Evolutionary conservation across 257 asterid species (phyloP).

Genomic region (Ligustrum vulgare): DNA sequence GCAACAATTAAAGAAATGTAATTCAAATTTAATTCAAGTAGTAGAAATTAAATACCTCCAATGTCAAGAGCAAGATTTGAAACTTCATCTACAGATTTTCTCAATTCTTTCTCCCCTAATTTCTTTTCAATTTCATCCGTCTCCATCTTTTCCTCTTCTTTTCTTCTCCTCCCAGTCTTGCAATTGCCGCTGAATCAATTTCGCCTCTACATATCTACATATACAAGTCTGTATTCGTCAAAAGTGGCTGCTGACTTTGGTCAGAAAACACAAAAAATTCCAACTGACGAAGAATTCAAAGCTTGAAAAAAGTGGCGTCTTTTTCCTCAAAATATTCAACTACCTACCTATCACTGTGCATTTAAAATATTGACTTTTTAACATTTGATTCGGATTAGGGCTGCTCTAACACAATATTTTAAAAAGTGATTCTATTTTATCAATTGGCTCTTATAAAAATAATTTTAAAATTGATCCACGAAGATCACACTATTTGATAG

Average conservation of each 20-base stretch:
- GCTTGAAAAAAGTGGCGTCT: neutral
- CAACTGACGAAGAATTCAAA: constrained; percentile 15
- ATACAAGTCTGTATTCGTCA: constrained; percentile 23
- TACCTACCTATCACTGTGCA: neutral
- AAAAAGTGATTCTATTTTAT: too few relatives aligned
- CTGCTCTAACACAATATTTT: too few relatives aligned
- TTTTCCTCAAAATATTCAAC: neutral
- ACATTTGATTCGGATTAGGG: neutral
- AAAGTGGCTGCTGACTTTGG: constrained; percentile 30
- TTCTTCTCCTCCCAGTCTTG: neutral
- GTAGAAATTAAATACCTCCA: constrained; percentile 55
- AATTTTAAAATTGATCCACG: neutral
- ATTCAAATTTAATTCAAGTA: constrained; percentile 8
- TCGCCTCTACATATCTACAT: constrained; percentile 8
- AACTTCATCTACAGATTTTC: constrained; percentile 41
- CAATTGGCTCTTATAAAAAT: too few relatives aligned
- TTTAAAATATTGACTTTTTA: neutral
- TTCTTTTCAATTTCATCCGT: constrained; percentile 16
- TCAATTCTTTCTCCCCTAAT: constrained; percentile 33
- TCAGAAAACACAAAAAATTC: constrained; percentile 5
- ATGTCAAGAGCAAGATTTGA: constrained; percentile 81
- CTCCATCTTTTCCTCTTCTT: constrained; percentile 21
- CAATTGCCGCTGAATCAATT: neutral
- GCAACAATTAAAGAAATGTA: neutral
- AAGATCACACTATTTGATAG: too few relatives aligned